A percentile compares a stretch with the other conserved stretches of the same genome.
Conservation (phyloP, 352 stramenopile genomes). For the Pythium folliculosum region DNA sequence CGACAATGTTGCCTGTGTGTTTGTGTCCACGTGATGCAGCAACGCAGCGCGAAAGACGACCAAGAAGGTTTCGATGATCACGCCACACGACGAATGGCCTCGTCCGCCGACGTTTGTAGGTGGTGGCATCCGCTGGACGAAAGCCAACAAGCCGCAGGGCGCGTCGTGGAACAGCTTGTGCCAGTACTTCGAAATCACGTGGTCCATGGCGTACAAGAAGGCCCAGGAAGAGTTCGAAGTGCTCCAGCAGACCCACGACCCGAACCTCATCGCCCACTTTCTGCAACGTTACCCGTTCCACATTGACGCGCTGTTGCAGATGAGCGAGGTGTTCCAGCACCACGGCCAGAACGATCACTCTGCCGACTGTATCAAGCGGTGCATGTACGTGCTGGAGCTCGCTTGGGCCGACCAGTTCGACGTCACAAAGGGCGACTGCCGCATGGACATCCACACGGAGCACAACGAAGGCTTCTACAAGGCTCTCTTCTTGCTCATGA, state of each 20-base stretch:
- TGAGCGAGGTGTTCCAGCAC: constrained; percentile 88
- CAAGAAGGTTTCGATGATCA: constrained; percentile 80
- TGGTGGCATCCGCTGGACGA: constrained; percentile 84
- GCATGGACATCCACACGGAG: constrained; percentile 79
- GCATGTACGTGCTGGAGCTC: constrained; percentile 82
- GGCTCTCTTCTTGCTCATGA: constrained; percentile 79
- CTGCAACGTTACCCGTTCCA: constrained; percentile 85
- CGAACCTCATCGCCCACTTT: constrained; percentile 81
- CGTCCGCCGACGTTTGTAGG: constrained; percentile 86
- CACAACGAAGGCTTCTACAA: constrained; percentile 81
- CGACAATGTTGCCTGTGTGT: neutral
- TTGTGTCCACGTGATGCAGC: constrained; percentile 19
- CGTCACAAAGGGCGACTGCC: constrained; percentile 75
- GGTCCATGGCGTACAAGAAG: constrained; percentile 90
- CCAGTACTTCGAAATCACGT: constrained; percentile 85
- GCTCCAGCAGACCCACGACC: constrained; percentile 81
- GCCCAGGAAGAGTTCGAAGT: constrained; percentile 83
- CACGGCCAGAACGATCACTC: constrained; percentile 88
- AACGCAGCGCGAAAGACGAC: constrained; percentile 57
- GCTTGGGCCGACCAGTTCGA: constrained; percentile 85
- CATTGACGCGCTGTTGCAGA: constrained; percentile 81
- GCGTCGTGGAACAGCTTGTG: constrained; percentile 65
- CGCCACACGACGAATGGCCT: constrained; percentile 79
- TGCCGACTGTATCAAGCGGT: constrained; percentile 83
- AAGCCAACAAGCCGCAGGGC: constrained; percentile 72